A percentile compares a stretch with the other conserved stretches of the same genome.
These are phyloP conservation scores for Fusarium protoensiforme DNA, from an alignment of 2,329 filamentous ascomycete species.

Conservation along the genomic window DNA sequence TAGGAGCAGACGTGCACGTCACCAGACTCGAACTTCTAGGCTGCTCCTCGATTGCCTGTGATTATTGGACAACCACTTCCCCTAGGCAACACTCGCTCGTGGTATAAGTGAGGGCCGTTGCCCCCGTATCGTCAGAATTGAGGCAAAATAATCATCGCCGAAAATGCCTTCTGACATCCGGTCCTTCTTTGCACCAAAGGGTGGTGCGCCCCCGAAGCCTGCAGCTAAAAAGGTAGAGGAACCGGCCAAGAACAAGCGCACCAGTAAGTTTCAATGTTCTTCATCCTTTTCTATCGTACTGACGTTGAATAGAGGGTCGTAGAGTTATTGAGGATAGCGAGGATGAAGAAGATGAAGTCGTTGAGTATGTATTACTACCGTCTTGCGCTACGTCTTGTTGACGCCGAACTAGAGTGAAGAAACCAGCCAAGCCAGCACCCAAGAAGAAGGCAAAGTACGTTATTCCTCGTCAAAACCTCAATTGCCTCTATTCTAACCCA, in stretches of 20 bases:
- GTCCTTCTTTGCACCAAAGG: constrained; percentile 87
- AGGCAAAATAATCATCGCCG: constrained; percentile 13
- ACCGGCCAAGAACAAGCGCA: constrained; percentile 56
- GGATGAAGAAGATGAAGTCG: constrained; percentile 74
- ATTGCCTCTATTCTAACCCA: constrained; percentile 5
- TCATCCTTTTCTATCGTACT: constrained; percentile 14
- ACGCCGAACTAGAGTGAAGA: constrained; percentile 57
- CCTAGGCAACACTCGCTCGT: constrained; percentile 38
- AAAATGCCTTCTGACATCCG: constrained; percentile 86
- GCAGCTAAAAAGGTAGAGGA: constrained; percentile 59
- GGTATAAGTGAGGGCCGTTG: constrained; percentile 34
- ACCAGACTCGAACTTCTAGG: constrained; percentile 43
- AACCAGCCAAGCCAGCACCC: constrained; percentile 60
- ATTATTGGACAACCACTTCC: constrained; percentile 28
- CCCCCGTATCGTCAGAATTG: neutral
- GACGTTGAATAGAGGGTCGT: constrained; percentile 58
- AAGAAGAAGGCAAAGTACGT: constrained; percentile 68
- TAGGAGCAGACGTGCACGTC: constrained; percentile 48
- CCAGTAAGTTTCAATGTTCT: constrained; percentile 52
- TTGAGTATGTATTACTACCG: constrained; percentile 57
- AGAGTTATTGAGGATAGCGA: constrained; percentile 86
- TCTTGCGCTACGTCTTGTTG: constrained; percentile 17
- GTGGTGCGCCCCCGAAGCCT: constrained; percentile 64
- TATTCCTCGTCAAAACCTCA: neutral
- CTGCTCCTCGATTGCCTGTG: constrained; percentile 39